Evolutionary conservation across 768 basidiomycete genomes (phyloP).

Genomic region (Phlegmacium glaucopus): DNA sequence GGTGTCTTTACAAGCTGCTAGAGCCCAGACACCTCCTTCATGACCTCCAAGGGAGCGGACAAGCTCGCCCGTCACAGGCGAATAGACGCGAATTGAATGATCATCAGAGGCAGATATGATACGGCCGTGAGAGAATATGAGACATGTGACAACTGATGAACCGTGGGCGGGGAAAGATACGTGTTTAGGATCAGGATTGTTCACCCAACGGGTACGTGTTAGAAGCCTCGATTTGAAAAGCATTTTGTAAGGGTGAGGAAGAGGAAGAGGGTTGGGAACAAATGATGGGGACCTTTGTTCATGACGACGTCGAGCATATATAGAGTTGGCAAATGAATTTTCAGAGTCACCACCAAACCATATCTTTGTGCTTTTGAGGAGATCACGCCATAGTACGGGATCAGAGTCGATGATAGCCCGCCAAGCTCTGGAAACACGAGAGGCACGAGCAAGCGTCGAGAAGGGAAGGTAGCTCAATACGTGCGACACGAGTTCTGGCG

Average conservation of each 20-base stretch:
- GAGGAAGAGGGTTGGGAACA: slow-evolving; percentile 51
- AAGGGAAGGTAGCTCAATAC: slow-evolving; percentile 84
- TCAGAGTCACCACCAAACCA: slow-evolving; percentile 91
- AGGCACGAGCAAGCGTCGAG: slow-evolving; percentile 78
- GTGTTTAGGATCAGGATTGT: slow-evolving; percentile 67
- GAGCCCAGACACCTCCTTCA: slow-evolving; percentile 95
- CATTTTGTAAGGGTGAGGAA: slow-evolving; percentile 86
- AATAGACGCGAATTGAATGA: slow-evolving; percentile 94
- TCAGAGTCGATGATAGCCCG: slow-evolving; percentile 87
- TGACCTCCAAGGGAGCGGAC: slow-evolving; percentile 80
- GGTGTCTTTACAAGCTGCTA: slow-evolving; percentile 84
- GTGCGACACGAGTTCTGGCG: slow-evolving; percentile 88
- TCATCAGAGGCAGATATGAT: slow-evolving; percentile 98
- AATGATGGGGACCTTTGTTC: slow-evolving; percentile 26
- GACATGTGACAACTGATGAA: slow-evolving; percentile 89
- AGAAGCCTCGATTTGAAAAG: slow-evolving; percentile 90
- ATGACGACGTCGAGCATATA: slow-evolving; percentile 59
- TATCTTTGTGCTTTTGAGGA: slow-evolving; percentile 77
- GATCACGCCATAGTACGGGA: slow-evolving; percentile 83
- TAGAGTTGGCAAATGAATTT: slow-evolving; percentile 70
- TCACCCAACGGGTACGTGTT: slow-evolving; percentile 78
- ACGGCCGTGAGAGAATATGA: slow-evolving; percentile 90
- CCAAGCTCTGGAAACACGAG: slow-evolving; percentile 89
- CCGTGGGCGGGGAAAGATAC: slow-evolving; percentile 87
- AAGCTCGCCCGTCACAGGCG: slow-evolving; percentile 77